These are phyloP conservation scores for Paulinella micropora DNA, from an alignment of 78 protist genomes.

Conservation along the genomic window DNA sequence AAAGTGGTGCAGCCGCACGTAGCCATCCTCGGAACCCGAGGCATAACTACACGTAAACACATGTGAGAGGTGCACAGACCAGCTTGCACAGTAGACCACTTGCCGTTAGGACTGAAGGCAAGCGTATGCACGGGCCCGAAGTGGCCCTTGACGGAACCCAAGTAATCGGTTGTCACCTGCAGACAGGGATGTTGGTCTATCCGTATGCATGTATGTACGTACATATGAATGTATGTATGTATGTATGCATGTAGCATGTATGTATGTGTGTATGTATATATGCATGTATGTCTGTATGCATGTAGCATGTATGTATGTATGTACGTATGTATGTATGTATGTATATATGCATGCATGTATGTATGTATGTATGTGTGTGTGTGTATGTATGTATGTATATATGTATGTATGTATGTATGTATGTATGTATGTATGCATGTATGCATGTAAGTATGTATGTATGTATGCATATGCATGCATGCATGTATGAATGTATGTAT, in stretches of 20 bases:
- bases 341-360: not conserved
- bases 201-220: not conserved
- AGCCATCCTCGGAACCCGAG: slow-evolving; percentile 2
- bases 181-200: no score
- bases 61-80: no score
- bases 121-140: slow-evolving; percentile 10
- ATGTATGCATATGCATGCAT: not conserved
- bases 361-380: not conserved
- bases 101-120: not conserved
- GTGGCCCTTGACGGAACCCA: slow-evolving; percentile 11
- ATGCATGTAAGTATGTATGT: not conserved
- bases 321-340: not conserved
- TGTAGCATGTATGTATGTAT: not conserved
- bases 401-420: not conserved
- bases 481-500: not conserved
- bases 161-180: no score
- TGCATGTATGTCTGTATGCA: not conserved
- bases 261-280: not conserved
- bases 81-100: not conserved
- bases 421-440: not conserved
- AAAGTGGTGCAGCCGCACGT: not conserved
- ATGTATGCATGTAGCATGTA: not conserved
- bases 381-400: not conserved
- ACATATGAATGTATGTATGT: not conserved
- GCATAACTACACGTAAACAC: no score